Evolutionary conservation across 2,329 filamentous ascomycete genomes (phyloP).

Genomic region (Penicillium sp.): DNA sequence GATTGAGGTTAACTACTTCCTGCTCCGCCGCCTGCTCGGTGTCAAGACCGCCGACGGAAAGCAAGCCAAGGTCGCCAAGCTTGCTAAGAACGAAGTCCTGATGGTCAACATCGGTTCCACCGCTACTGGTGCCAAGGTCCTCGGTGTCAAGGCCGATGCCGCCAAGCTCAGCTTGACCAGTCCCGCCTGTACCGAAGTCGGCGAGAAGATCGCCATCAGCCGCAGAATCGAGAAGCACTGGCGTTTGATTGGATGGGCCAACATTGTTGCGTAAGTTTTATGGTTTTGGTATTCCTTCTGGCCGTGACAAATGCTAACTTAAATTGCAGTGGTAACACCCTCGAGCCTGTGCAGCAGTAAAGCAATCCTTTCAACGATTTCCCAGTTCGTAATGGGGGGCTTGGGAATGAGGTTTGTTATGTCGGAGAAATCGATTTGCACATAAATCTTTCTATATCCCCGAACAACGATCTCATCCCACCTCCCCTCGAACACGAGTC

Average conservation of each 20-base stretch:
- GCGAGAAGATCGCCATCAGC: constrained; percentile 95
- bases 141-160: constrained; percentile 95
- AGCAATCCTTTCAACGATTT: constrained; percentile 17
- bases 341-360: constrained; percentile 46
- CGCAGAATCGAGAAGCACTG: constrained; percentile 99
- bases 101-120: constrained; percentile 99
- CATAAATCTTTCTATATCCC: constrained; percentile 7
- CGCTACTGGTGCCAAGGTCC: constrained; percentile 94
- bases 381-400: constrained; percentile 13
- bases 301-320: constrained; percentile 1
- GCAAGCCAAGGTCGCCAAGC: constrained; percentile 98
- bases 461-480: constrained; percentile 12
- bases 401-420: constrained; percentile 11
- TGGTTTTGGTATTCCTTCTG: neutral
- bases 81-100: constrained; percentile 97
- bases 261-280: constrained; percentile 60
- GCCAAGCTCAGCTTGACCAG: constrained; percentile 91
- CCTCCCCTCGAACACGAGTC: constrained; percentile 19
- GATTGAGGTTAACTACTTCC: constrained; percentile 99
- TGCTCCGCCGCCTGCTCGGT: constrained; percentile 88
- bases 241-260: constrained; percentile 90
- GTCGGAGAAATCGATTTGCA: constrained; percentile 11
- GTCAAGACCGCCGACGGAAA: constrained; percentile 98
- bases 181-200: constrained; percentile 93
- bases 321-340: constrained; percentile 44